Conservation (phyloP, 306 rosid genomes). For the Canavalia gladiata region DNA sequence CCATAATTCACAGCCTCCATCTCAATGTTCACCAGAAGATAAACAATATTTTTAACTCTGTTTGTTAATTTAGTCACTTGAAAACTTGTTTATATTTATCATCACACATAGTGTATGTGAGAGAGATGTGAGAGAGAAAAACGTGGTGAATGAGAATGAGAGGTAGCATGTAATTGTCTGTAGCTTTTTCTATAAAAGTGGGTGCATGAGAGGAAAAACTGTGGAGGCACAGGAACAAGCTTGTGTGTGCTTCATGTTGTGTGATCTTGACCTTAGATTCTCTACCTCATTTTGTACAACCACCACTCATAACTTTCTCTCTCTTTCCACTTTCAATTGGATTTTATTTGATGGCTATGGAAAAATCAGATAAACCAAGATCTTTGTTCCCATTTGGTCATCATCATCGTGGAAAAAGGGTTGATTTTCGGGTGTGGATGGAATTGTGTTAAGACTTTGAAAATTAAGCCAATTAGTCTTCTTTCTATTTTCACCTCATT, state of each 20-base stretch:
- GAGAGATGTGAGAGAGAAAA: constrained; percentile 4
- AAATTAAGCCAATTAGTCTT: constrained; percentile 34
- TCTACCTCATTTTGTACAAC: constrained; percentile 74
- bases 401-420: constrained; percentile 63
- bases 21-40: constrained; percentile 37
- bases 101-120: too few species aligned
- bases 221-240: constrained; percentile 34
- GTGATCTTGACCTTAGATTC: constrained; percentile 83
- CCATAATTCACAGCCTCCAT: constrained; percentile 50
- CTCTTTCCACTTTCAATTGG: constrained; percentile 45
- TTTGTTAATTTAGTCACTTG: not conserved
- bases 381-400: constrained; percentile 71
- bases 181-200: constrained; percentile 38
- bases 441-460: constrained; percentile 45
- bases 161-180: constrained; percentile 52
- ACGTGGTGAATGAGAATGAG: constrained; percentile 43
- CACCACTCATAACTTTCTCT: constrained; percentile 54
- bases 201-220: constrained; percentile 52
- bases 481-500: constrained; percentile 53
- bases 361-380: constrained; percentile 44
- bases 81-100: constrained; percentile 29
- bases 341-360: constrained; percentile 70
- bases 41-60: not conserved
- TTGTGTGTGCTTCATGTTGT: constrained; percentile 53
- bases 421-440: constrained; percentile 64